These are phyloP conservation scores for Erodium trifolium DNA, from an alignment of 441 rosid species.

Conservation along the genomic window DNA sequence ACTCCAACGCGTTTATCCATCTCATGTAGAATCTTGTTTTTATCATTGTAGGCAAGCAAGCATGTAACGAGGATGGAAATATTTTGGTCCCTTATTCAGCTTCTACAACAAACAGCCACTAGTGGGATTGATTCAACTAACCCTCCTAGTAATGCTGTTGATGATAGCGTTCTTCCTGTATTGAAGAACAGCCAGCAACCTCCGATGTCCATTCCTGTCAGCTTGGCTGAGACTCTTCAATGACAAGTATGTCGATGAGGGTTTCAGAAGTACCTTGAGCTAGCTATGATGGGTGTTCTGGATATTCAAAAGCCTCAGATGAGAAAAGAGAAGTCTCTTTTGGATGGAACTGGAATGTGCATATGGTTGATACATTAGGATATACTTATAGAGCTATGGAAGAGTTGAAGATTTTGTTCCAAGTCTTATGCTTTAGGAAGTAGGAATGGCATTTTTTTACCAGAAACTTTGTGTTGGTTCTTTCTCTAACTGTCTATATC, in stretches of 20 bases:
- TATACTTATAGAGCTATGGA: slow-evolving; percentile 16
- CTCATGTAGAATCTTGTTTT: background rate
- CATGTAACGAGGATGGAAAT: slow-evolving; percentile 60
- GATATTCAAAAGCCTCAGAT: slow-evolving; percentile 17
- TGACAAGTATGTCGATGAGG: background rate
- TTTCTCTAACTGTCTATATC: slow-evolving; percentile 31
- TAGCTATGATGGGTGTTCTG: slow-evolving; percentile 36
- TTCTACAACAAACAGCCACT: slow-evolving; percentile 38
- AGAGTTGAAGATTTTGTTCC: slow-evolving; percentile 2
- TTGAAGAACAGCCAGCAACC: slow-evolving; percentile 35
- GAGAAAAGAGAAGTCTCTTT: slow-evolving; percentile 16
- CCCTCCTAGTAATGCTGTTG: slow-evolving; percentile 22
- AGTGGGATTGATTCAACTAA: slow-evolving; percentile 25
- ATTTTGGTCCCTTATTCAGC: slow-evolving; percentile 73
- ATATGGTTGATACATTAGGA: slow-evolving; percentile 26
- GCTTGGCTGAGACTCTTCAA: slow-evolving; percentile 29
- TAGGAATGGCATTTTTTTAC: slow-evolving; percentile 10
- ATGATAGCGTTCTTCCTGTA: slow-evolving; percentile 21
- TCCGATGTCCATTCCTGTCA: slow-evolving; percentile 27
- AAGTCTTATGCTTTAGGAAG: slow-evolving; percentile 6
- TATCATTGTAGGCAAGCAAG: slow-evolving; percentile 41
- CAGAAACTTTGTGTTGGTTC: slow-evolving; percentile 10
- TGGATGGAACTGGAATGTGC: slow-evolving; percentile 21
- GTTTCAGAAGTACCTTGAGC: slow-evolving; percentile 30
- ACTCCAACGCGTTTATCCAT: background rate